Evolutionary conservation across 371 early-diverging fungal species (phyloP).

Genomic region (Catenaria anguillulae): DNA sequence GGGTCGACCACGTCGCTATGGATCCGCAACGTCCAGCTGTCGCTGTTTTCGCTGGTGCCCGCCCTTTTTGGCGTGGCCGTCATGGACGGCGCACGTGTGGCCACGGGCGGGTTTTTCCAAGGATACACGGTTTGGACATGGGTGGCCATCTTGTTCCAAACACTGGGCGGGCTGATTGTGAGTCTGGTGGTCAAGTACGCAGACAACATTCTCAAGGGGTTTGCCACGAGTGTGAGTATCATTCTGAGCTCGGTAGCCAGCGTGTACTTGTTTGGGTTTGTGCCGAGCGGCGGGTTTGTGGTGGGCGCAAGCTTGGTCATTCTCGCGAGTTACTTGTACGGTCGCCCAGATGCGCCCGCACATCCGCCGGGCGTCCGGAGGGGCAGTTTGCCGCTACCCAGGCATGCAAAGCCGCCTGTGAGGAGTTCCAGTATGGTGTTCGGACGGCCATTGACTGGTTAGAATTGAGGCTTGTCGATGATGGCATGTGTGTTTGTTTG

Average conservation of each 20-base stretch:
- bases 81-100: conserved; percentile 60
- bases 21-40: conserved; percentile 76
- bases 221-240: conserved; percentile 88
- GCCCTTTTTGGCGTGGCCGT: conserved; percentile 36
- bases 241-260: conserved; percentile 66
- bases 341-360: conserved; percentile 14
- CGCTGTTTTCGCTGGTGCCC: conserved; percentile 31
- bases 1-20: conserved; percentile 58
- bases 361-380: no score
- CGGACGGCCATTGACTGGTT: no score
- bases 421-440: no score
- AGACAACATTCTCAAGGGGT: conserved; percentile 91
- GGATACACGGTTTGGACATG: conserved; percentile 66
- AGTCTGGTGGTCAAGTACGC: conserved; percentile 91
- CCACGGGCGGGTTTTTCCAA: conserved; percentile 67
- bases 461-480: no score
- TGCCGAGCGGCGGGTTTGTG: conserved; percentile 50
- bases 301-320: conserved; percentile 63
- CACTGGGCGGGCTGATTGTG: conserved; percentile 82
- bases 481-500: no score
- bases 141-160: conserved; percentile 68
- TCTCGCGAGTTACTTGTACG: conserved; percentile 63
- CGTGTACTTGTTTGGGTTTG: conserved; percentile 62
- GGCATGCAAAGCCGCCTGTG: no score
- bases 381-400: no score